Percentiles rank a stretch among this genome's conserved stretches.
Conservation (phyloP, 495 filamentous ascomycete genomes). For the Xylaria bambusicola region DNA sequence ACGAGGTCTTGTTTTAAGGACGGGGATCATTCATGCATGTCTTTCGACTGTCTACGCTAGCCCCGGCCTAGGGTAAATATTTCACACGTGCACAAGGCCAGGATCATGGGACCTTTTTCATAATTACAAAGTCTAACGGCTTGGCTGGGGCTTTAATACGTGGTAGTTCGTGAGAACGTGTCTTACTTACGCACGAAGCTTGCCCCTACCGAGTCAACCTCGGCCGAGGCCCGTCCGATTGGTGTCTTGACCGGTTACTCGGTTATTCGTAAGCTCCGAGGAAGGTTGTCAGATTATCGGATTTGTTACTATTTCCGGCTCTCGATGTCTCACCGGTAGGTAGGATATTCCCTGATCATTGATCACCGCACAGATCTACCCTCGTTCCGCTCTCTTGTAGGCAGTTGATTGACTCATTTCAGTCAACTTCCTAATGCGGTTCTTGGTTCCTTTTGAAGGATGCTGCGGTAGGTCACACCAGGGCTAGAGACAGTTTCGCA, state of each 20-base stretch:
- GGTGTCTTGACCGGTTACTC: neutral
- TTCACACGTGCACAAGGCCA: neutral
- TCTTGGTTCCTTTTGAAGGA: too few relatives aligned
- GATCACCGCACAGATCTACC: neutral
- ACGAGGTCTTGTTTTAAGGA: neutral
- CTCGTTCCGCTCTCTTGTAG: neutral
- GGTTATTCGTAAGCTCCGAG: neutral
- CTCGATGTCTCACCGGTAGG: neutral
- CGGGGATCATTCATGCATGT: neutral
- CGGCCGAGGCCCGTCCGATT: neutral
- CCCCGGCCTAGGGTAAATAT: too few relatives aligned
- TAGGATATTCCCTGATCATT: neutral
- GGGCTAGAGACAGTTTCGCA: too few relatives aligned
- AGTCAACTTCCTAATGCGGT: too few relatives aligned
- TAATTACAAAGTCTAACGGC: too few relatives aligned
- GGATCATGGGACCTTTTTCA: conserved; percentile 1
- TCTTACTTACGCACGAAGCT: too few relatives aligned
- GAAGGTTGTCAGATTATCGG: neutral
- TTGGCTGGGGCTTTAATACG: too few relatives aligned
- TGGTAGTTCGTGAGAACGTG: too few relatives aligned
- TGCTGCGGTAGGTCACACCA: too few relatives aligned
- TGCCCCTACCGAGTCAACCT: too few relatives aligned
- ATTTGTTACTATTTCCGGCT: neutral
- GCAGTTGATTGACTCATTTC: too few relatives aligned
- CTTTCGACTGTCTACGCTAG: neutral